Evolutionary conservation across 768 basidiomycete species (phyloP), one percentile per base, ranked within the genome.

Genomic region (Tremella fuciformis): DNA sequence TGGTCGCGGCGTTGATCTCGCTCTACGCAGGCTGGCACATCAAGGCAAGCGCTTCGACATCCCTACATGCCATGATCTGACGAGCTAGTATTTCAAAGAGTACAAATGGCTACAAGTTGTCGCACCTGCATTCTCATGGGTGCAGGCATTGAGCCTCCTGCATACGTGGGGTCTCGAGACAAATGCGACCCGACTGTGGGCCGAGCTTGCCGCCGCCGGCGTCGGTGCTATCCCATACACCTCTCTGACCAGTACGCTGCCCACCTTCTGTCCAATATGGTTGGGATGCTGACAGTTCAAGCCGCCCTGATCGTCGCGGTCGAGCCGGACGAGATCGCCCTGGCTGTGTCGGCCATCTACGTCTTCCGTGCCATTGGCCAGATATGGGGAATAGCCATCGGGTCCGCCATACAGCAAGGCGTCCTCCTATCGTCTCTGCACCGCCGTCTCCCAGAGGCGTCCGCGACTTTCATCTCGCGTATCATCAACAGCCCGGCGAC

Each of bases 311-410:
- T 62, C 55, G 60, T 22, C 16, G 22, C n/a, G 7, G 42, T 61
- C 7, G 22, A 66, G 41, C 63, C 62, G 8, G 44, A 38, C 15
- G 61, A 67, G 38, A 59, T 69, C 38, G 61, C 74, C 16, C 40
- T 75, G 15, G 69, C 71, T 13, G 67, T 75, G 50, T 75, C 74
- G 2, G 71, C 74, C 6, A 71, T 66, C 44, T 75, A 73, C 51
- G 61, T 75, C 44, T 73, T 68, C 57, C 59, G 74, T 7, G 64
- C 71, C 0, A 46, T 75, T n/a, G 74, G 74, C 25, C 74, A 75
- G 55, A 71, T 75, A 26, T 37, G 69, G 25, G 74, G 74, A 4
- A 66, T 75, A 15, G 60, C 71, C 6, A 59, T 73, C 42, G 59
- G 71, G 8, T 67, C 69, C 1, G 67, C 71, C 8, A 66, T 73